Evolutionary conservation across 2,329 filamentous ascomycete species (phyloP).

Genomic region (Phoma sp.): DNA sequence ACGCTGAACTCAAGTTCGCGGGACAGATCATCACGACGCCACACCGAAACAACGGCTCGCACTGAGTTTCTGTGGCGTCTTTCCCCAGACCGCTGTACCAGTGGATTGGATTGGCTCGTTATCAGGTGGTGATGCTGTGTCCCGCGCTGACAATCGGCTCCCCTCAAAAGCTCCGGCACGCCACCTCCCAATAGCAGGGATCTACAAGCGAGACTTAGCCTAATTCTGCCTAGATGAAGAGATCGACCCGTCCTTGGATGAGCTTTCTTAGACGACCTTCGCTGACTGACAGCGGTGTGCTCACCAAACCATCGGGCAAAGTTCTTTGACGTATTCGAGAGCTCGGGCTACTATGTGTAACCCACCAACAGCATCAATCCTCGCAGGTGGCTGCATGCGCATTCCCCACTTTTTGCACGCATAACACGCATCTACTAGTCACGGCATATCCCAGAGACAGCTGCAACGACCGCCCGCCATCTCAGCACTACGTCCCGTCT

Average conservation of each 20-base stretch:
- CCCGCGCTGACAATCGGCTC: slow-evolving; percentile 33
- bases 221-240: slow-evolving; percentile 18
- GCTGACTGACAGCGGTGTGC: slow-evolving; percentile 19
- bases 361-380: slow-evolving; percentile 15
- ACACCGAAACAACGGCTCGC: not conserved
- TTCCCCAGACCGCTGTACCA: not conserved
- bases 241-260: slow-evolving; percentile 25
- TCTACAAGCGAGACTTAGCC: slow-evolving; percentile 12
- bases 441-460: slow-evolving; percentile 23
- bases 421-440: slow-evolving; percentile 23
- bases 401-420: slow-evolving; percentile 22
- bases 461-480: slow-evolving; percentile 23
- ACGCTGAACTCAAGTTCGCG: not conserved
- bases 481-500: slow-evolving; percentile 24
- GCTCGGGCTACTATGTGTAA: slow-evolving; percentile 21
- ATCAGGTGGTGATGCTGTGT: slow-evolving; percentile 22
- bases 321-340: slow-evolving; percentile 20
- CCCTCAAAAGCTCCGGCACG: slow-evolving; percentile 36
- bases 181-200: slow-evolving; percentile 15
- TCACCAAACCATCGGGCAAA: slow-evolving; percentile 9
- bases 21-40: not conserved
- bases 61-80: not conserved
- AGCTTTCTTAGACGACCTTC: slow-evolving; percentile 27
- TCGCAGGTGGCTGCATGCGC: slow-evolving; percentile 18
- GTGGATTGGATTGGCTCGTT: not conserved